phyloP scores from a whole-genome alignment of 1,284 basidiomycete species.

The Microbotryomycetes sp. region DNA sequence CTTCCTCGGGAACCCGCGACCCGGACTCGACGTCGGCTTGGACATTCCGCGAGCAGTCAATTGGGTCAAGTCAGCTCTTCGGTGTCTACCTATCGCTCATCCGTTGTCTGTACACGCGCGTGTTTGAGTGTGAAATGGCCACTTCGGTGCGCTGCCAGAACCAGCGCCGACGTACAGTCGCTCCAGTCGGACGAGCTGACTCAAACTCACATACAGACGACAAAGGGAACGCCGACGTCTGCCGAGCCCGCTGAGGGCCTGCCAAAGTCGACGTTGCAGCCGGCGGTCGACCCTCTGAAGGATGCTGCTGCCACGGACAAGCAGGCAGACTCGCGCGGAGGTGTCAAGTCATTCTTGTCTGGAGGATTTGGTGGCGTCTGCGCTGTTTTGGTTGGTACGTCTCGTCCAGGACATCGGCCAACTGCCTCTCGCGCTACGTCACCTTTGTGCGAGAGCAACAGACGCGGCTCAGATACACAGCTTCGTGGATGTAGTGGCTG shows the following conservation, averaged over 20 bases:
- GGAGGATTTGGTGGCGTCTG: conserved; percentile 86
- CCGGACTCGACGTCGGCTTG: no score
- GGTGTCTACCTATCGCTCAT: no score
- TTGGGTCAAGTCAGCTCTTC: no score
- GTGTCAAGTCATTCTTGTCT: conserved; percentile 71
- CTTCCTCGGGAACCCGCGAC: no score
- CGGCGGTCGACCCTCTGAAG: neutral
- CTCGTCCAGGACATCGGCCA: conserved; percentile 18
- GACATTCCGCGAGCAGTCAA: no score
- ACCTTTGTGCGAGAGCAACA: no score
- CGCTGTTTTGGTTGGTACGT: conserved; percentile 78
- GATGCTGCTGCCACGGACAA: neutral
- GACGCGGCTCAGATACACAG: no score
- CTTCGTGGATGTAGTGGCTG: no score
- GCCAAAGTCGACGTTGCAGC: neutral
- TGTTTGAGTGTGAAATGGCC: neutral
- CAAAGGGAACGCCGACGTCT: neutral
- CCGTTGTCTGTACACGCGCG: no score
- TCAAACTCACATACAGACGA: no score
- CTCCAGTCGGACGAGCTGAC: neutral
- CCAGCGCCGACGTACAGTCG: no score
- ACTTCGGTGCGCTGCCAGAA: neutral
- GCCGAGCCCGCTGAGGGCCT: neutral
- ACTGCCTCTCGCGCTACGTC: neutral
- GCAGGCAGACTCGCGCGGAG: neutral